Evolutionary conservation across 164 flowering plant species (phyloP).

Genomic region (Vitis labrusca): DNA sequence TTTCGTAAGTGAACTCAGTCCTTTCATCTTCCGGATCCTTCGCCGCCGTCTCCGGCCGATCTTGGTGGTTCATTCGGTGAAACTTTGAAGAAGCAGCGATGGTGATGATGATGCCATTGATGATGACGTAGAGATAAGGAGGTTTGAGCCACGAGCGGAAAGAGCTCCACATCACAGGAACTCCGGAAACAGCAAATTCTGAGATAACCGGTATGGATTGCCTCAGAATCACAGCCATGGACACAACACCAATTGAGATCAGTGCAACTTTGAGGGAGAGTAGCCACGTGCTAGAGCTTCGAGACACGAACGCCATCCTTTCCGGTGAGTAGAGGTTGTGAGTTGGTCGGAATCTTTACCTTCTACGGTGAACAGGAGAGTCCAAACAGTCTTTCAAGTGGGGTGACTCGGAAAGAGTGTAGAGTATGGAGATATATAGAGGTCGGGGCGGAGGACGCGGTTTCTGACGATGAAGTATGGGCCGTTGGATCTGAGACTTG

Average conservation of each 20-base stretch:
- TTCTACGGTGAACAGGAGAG: not conserved
- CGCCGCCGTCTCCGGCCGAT: not conserved
- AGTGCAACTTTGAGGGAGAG: slow-evolving; percentile 23
- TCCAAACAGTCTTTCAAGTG: not conserved
- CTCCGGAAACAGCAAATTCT: slow-evolving; percentile 17
- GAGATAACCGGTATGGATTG: slow-evolving; percentile 25
- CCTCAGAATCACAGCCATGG: slow-evolving; percentile 27
- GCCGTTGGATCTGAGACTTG: slow-evolving; percentile 18
- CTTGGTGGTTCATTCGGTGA: slow-evolving; percentile 18
- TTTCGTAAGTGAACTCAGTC: slow-evolving; percentile 1
- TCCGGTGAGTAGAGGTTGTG: not conserved
- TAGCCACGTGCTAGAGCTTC: slow-evolving; percentile 13
- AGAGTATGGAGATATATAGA: not conserved
- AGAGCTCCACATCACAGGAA: slow-evolving; percentile 43
- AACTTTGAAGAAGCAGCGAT: slow-evolving; percentile 61
- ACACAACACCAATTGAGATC: slow-evolving; percentile 31
- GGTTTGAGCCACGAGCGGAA: slow-evolving; percentile 53
- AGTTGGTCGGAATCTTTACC: not conserved
- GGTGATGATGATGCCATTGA: slow-evolving; percentile 71
- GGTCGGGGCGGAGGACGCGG: slow-evolving; percentile 9
- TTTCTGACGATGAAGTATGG: not conserved
- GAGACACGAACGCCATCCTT: slow-evolving; percentile 17
- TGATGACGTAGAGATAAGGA: slow-evolving; percentile 62
- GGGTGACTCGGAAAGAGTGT: not conserved
- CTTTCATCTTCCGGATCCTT: not conserved